Evolutionary conservation across 2,329 filamentous ascomycete species (phyloP), one percentile per base, ranked within the genome.

Genomic region (Fusarium oxysporum): DNA sequence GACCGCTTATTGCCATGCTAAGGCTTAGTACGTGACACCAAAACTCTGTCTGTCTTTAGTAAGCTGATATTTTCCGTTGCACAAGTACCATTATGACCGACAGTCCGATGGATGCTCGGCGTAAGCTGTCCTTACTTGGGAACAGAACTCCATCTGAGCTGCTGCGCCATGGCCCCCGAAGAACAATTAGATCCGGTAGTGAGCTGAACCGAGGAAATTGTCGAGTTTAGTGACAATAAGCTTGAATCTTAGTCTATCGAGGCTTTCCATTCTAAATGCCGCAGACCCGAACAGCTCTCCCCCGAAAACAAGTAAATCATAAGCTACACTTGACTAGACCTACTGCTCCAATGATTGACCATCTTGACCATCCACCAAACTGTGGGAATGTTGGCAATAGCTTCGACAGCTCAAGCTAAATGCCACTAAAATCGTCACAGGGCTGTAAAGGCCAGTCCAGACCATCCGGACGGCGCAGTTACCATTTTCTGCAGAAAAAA

Each of bases 31-130:
- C 13, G 30, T 40, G 23, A 55, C 28, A 41, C 37, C 33, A 19
- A 40, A n/a, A 10, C 10, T 9, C n/a, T 19, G 25, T 7, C 11
- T 17, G 45, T 13, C 14, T 35, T n/a, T 14, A 25, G 54, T 70
- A 55, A 70, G 66, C 59, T 66, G 47, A 61, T 53, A 17, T 40
- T 45, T 23, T 25, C 21, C 10, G n/a, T 44, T 32, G 55, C 41
- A 50, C 32, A 50, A 35, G 4, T n/a, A 35, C 23, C 23, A 35
- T 4, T 4, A 21, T 41, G 37, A 33, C 37, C 57, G 57, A 55
- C 19, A 38, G 37, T 30, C 57, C 47, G 57, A 54, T 33, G 35
- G 30, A 32, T 54, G n/a, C 35, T 40, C 37, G 57, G 41, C 32
- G 19, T 57, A 57, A 57, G 55, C 55, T 35, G 23, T n/a, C 13